phyloP scores from a whole-genome alignment of 306 rosid species.

The Medicago lupulina region DNA sequence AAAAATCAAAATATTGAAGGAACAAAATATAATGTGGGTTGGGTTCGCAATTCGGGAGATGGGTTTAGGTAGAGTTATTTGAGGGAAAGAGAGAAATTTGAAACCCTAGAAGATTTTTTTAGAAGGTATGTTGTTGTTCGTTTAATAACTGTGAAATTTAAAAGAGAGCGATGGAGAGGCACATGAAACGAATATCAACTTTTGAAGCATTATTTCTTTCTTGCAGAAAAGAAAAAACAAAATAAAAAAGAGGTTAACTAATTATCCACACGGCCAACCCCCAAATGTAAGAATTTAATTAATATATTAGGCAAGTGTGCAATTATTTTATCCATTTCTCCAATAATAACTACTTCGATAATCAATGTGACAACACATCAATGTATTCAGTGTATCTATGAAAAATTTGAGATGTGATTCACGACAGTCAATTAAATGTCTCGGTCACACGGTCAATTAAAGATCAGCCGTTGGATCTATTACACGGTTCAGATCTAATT shows the following conservation, averaged over 20 bases:
- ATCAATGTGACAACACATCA: no score
- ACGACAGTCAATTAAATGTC: no score
- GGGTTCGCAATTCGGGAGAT: conserved; percentile 1
- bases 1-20: conserved; percentile 20
- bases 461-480: no score
- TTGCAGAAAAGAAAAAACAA: not conserved
- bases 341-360: no score
- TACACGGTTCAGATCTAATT: no score
- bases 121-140: not conserved
- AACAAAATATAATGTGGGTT: conserved; percentile 14
- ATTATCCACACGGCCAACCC: conserved; percentile 19
- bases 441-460: no score
- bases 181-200: not conserved
- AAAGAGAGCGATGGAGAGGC: conserved; percentile 2
- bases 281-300: no score
- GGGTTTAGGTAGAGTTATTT: not conserved
- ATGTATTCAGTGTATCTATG: no score
- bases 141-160: not conserved
- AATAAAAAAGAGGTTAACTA: conserved; percentile 40
- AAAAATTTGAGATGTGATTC: no score
- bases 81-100: conserved; percentile 8
- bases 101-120: conserved; percentile 42
- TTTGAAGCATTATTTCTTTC: not conserved
- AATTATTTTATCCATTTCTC: no score
- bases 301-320: no score